These are phyloP conservation scores for Cytospora piceae DNA, from an alignment of 2,329 filamentous ascomycete species.

Conservation along the genomic window DNA sequence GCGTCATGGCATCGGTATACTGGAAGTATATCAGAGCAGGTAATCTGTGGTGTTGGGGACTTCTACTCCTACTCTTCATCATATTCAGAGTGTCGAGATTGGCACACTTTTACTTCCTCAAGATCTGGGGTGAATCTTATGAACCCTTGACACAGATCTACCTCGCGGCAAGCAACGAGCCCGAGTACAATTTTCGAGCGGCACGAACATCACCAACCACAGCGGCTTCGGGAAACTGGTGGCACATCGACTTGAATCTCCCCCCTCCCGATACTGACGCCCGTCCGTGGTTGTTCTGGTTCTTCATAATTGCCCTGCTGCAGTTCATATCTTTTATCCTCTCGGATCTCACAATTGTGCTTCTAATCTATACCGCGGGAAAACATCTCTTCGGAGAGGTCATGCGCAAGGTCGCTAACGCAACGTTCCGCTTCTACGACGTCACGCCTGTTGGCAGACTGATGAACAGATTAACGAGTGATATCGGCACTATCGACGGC, in stretches of 20 bases:
- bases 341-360: constrained; percentile 69
- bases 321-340: constrained; percentile 64
- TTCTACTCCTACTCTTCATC: constrained; percentile 65
- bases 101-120: constrained; percentile 77
- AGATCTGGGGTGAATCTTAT: constrained; percentile 84
- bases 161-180: constrained; percentile 19
- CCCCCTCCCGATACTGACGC: constrained; percentile 71
- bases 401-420: constrained; percentile 73
- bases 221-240: constrained; percentile 33
- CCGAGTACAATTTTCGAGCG: constrained; percentile 12
- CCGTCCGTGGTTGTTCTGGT: constrained; percentile 73
- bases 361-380: constrained; percentile 80
- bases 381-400: constrained; percentile 75
- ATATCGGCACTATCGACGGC: constrained; percentile 88
- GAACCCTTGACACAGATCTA: constrained; percentile 36
- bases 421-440: constrained; percentile 90
- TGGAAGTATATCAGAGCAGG: constrained; percentile 86
- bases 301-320: constrained; percentile 66
- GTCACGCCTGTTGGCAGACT: constrained; percentile 84
- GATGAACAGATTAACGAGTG: constrained; percentile 90
- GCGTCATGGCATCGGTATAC: constrained; percentile 76
- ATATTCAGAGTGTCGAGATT: constrained; percentile 68
- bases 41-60: constrained; percentile 71
- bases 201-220: constrained; percentile 4
- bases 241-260: constrained; percentile 46